These are phyloP conservation scores for Xylaria grammica DNA, from an alignment of 495 filamentous ascomycete species.

Conservation along the genomic window DNA sequence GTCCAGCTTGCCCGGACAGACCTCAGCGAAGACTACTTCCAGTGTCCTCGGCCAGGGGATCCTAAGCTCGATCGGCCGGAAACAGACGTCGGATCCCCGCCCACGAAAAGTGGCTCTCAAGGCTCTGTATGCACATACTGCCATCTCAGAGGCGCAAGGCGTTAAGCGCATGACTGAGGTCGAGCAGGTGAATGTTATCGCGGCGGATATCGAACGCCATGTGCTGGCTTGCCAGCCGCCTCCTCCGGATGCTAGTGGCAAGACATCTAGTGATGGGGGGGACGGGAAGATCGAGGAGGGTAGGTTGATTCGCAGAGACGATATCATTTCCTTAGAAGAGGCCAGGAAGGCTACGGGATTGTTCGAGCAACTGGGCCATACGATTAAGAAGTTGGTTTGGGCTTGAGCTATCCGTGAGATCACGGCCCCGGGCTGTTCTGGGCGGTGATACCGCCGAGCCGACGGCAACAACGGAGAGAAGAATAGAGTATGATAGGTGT, in stretches of 20 bases:
- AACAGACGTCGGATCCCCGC: constrained; percentile 24
- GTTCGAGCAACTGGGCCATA: constrained; percentile 83
- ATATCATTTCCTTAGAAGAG: constrained; percentile 81
- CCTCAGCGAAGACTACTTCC: constrained; percentile 16
- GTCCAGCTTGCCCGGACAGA: constrained; percentile 39
- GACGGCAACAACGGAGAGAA: too few relatives aligned
- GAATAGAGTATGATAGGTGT: too few relatives aligned
- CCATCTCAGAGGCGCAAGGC: constrained; percentile 50
- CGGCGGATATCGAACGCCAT: constrained; percentile 61
- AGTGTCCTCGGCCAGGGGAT: constrained; percentile 30
- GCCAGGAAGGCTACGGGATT: constrained; percentile 87
- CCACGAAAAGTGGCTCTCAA: constrained; percentile 60
- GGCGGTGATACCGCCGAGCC: too few relatives aligned
- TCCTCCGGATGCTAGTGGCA: constrained; percentile 1
- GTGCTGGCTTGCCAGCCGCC: constrained; percentile 42
- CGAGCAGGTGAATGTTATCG: constrained; percentile 73
- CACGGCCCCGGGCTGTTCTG: too few relatives aligned
- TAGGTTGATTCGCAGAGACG: constrained; percentile 40
- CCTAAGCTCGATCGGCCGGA: constrained; percentile 32
- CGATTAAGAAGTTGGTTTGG: constrained; percentile 92
- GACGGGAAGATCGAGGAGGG: constrained; percentile 51
- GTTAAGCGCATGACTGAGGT: constrained; percentile 62
- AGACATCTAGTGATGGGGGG: constrained; percentile 27
- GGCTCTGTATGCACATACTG: constrained; percentile 61
- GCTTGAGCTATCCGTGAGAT: constrained; percentile 54